Base-by-base conservation (phyloP, 2,329 filamentous ascomycete species). In the Trichoderma aggressivum region DNA sequence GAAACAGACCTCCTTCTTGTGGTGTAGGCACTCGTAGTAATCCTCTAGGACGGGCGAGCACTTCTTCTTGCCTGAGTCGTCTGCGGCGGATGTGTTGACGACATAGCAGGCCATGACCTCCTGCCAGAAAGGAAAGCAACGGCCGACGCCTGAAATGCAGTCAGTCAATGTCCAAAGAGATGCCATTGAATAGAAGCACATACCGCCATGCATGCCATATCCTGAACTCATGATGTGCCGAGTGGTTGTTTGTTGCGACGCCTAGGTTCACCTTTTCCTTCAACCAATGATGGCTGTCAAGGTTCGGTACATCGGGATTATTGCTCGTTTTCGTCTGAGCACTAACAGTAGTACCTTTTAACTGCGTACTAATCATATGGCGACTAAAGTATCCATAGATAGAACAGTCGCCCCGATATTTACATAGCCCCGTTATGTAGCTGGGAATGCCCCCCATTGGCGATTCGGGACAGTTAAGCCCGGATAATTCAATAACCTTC, bases 61-160 rank as follows among this genome's bases (percentile, higher is more conserved):
- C 84, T 97, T 97, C 82, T 90, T 92, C 86, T 94, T 96, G 76
- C 93, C 93, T 18, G 90, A 89, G 76, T 89, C 86, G 79, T 94
- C 92, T 70, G 95, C 92, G 75, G 91, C 86, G 75, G 87, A 88
- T 70, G 94, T 94, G 86, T 98, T 98, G 80, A 97, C 91, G 73
- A 98, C 94, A 83, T 99, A 99, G 89, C 96, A 99, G 78, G 94
- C 94, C 81, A 99, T 92, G 75, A 98, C 90, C 84, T 99, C 96
- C 85, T 99, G 96, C 96, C 96, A 99, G 89, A 98, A 99, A 80
- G 94, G 93, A 86, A 97, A 98, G 90, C 96, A 99, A 83, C 95
- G 93, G 77, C 85, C 85, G 74, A 88, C 86, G 78, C 88, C 88
- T 90, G 6, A 72, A 62, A 65, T 43, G 61, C 71, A n/a, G 73